Evolutionary conservation across 2,329 filamentous ascomycete species (phyloP).

Genomic region (Capronia epimyces): DNA sequence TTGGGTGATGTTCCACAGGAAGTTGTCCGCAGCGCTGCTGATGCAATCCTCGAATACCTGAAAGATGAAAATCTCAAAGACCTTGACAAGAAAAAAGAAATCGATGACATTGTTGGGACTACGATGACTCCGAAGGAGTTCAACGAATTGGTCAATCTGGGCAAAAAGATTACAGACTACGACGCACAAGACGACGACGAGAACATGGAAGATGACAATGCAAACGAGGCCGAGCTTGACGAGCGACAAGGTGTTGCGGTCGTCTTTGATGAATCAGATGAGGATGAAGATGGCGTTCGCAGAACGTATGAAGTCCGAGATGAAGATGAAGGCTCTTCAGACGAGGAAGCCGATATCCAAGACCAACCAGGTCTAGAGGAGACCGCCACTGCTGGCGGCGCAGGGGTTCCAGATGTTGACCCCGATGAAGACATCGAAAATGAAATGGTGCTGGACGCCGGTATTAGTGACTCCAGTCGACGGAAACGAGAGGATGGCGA

Average conservation of each 20-base stretch:
- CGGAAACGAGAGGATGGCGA: constrained; percentile 46
- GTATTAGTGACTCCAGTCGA: constrained; percentile 44
- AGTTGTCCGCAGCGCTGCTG: constrained; percentile 86
- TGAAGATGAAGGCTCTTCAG: constrained; percentile 63
- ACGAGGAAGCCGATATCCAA: constrained; percentile 70
- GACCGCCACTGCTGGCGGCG: constrained; percentile 45
- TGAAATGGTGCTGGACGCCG: constrained; percentile 75
- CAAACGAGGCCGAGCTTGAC: constrained; percentile 71
- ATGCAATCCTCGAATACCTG: constrained; percentile 81
- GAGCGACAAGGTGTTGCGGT: constrained; percentile 95
- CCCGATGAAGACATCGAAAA: constrained; percentile 49
- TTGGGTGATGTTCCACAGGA: constrained; percentile 91
- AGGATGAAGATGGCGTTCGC: constrained; percentile 72
- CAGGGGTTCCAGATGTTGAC: constrained; percentile 38
- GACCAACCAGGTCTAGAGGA: constrained; percentile 52
- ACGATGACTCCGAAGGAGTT: constrained; percentile 83
- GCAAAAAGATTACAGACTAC: constrained; percentile 99
- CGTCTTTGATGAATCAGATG: constrained; percentile 85
- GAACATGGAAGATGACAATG: constrained; percentile 65
- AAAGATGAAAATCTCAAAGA: constrained; percentile 97
- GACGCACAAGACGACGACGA: constrained; percentile 95
- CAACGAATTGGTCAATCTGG: constrained; percentile 91
- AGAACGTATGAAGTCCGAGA: constrained; percentile 83
- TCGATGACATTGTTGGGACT: constrained; percentile 86
- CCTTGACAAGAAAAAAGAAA: constrained; percentile 95